Percentiles rank a stretch among this genome's conserved stretches.
These are phyloP conservation scores for Solanum lycopersicoides DNA, from an alignment of 257 asterid genomes.

Conservation along the genomic window DNA sequence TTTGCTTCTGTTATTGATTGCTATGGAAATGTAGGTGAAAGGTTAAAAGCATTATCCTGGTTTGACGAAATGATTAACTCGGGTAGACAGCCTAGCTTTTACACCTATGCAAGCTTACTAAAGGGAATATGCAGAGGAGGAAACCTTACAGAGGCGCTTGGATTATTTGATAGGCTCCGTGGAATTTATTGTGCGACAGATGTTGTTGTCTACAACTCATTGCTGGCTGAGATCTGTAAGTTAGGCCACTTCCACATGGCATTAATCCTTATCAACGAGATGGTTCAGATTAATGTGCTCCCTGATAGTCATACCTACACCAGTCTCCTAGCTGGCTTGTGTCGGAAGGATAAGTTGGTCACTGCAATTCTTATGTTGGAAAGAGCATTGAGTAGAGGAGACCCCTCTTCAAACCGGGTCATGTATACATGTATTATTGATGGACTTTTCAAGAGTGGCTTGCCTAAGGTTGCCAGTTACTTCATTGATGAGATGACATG, in stretches of 20 bases:
- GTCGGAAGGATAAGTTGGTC: constrained; percentile 54
- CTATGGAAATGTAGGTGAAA: constrained; percentile 43
- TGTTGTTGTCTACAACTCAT: constrained; percentile 44
- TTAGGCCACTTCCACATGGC: constrained; percentile 38
- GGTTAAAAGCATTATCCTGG: constrained; percentile 44
- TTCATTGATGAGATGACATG: constrained; percentile 45
- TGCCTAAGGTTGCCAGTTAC: constrained; percentile 43
- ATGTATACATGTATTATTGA: constrained; percentile 58
- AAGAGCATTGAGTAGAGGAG: constrained; percentile 34
- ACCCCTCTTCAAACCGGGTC: constrained; percentile 32
- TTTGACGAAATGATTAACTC: constrained; percentile 53
- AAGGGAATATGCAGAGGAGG: constrained; percentile 75
- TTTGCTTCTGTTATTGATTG: constrained; percentile 60
- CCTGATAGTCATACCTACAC: constrained; percentile 60
- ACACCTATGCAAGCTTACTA: constrained; percentile 57
- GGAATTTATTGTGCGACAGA: constrained; percentile 32
- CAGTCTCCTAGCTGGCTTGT: constrained; percentile 49
- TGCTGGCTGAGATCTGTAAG: constrained; percentile 46
- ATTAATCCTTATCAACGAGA: constrained; percentile 40
- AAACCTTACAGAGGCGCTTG: constrained; percentile 35
- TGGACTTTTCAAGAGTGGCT: constrained; percentile 68
- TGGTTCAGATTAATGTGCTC: constrained; percentile 43
- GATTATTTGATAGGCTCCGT: constrained; percentile 41
- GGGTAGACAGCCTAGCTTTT: constrained; percentile 52
- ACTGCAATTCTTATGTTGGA: constrained; percentile 54